Evolutionary conservation across 179 eudicot species (phyloP), one percentile per base, ranked within the genome.

Genomic region (Pouteria campechiana): DNA sequence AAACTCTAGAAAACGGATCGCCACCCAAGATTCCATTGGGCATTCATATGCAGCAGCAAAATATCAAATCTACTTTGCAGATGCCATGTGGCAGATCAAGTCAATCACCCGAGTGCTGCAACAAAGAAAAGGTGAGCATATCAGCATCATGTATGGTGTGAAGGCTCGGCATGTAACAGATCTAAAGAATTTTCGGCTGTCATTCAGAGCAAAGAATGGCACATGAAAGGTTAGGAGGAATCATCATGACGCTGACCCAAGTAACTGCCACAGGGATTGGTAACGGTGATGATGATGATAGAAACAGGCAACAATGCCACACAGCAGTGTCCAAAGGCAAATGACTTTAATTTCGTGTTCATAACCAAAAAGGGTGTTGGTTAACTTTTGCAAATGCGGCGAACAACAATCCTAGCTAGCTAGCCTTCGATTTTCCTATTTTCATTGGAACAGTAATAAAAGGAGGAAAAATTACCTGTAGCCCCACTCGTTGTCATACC

Each of bases 401-500:
- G 7, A 21, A 15, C 0, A 4, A 2, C 7, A 31, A 25, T 0
- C 16, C 4, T 17, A 1, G 2, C 7, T 11, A 44, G n/a, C n/a
- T n/a, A n/a, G n/a, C n/a, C n/a, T n/a, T n/a, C n/a, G n/a, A n/a
- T n/a, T n/a, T n/a, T n/a, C n/a, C n/a, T n/a, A n/a, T n/a, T n/a
- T n/a, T n/a, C n/a, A n/a, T n/a, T n/a, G n/a, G n/a, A n/a, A n/a
- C n/a, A n/a, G n/a, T n/a, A n/a, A n/a, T 7, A 25, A 2, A 11
- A 10, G 18, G 1, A 5, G 9, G 9, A 6, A 9, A 3, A 24
- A 19, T 61, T 75, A 79, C 88, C 82, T 79, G 88, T 75, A 79
- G 25, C 88, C 88, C 77, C 71, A 58, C 39, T 79, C 88, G 32
- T 79, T 79, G 73, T 79, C 88, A 32, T 79, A 75, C 83, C 83